phyloP scores from a whole-genome alignment of 768 basidiomycete genomes.

The Termitomyces sp. region DNA sequence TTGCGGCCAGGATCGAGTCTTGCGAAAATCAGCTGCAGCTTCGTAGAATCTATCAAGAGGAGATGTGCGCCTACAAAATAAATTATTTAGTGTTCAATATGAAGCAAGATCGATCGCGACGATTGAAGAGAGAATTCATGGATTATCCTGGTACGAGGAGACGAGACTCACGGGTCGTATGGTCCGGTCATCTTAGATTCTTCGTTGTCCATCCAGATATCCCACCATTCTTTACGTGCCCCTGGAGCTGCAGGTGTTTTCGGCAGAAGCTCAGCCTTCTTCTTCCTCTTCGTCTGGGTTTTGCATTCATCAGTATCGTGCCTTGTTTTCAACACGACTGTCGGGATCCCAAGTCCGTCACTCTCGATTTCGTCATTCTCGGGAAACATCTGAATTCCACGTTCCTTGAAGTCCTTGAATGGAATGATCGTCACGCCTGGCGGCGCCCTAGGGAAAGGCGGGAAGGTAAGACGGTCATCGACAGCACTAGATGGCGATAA shows the following conservation, averaged over 20 bases:
- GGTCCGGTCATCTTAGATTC: conserved; percentile 32
- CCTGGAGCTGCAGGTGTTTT: neutral
- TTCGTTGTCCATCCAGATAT: conserved; percentile 67
- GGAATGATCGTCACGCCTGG: conserved; percentile 34
- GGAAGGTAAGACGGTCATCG: conserved; percentile 28
- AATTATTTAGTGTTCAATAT: neutral
- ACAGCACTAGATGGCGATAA: neutral
- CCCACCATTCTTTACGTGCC: conserved; percentile 48
- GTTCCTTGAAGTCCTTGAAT: conserved; percentile 38
- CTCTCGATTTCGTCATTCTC: conserved; percentile 50
- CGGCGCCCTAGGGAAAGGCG: conserved; percentile 41
- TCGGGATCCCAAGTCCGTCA: conserved; percentile 64
- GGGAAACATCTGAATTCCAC: conserved; percentile 34
- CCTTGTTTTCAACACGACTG: conserved; percentile 44
- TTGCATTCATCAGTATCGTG: conserved; percentile 55
- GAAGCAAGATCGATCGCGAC: neutral
- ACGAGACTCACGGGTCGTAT: conserved; percentile 45
- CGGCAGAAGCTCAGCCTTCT: conserved; percentile 28
- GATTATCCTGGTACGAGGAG: neutral
- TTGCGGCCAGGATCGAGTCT: conserved; percentile 33
- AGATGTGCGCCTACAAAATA: conserved; percentile 31
- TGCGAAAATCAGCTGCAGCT: conserved; percentile 53
- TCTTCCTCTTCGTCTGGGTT: conserved; percentile 47
- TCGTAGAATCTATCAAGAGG: conserved; percentile 51
- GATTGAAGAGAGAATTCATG: neutral